phyloP scores from a whole-genome alignment of 2,329 filamentous ascomycete genomes.

The Thielaviopsis ethacetica region DNA sequence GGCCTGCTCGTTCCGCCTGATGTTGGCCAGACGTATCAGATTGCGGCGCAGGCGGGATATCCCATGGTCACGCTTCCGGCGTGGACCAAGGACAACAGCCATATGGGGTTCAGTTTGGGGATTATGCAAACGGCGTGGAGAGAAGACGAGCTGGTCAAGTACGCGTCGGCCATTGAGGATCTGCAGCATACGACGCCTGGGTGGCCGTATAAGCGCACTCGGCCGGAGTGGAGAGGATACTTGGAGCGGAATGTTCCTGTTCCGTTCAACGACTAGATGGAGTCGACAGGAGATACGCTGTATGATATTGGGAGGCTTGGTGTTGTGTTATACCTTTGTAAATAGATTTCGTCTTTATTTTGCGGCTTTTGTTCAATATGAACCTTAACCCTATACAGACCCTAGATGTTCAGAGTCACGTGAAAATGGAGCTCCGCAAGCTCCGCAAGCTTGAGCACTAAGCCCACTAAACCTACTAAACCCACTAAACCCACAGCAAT shows the following conservation, averaged over 20 bases:
- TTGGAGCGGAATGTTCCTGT: conserved; percentile 28
- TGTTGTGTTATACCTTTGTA: conserved; percentile 1
- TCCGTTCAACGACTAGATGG: conserved; percentile 15
- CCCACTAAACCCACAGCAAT: no score
- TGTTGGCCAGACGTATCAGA: conserved; percentile 50
- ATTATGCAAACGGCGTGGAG: conserved; percentile 44
- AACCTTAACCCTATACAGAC: no score
- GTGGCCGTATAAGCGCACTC: conserved; percentile 27
- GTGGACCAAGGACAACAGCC: conserved; percentile 30
- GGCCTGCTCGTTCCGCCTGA: conserved; percentile 53
- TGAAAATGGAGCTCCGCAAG: no score
- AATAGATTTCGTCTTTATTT: conserved; percentile 3
- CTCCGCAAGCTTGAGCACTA: no score
- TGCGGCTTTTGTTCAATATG: no score
- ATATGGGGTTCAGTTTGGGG: conserved; percentile 28
- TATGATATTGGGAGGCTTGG: not conserved
- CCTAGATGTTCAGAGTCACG: no score
- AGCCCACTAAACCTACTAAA: no score
- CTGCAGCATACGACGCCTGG: conserved; percentile 27
- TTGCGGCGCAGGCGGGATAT: conserved; percentile 61
- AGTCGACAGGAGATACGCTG: not conserved
- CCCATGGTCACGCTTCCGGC: conserved; percentile 55
- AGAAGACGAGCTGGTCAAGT: conserved; percentile 40
- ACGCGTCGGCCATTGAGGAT: conserved; percentile 47
- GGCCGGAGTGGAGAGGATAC: conserved; percentile 37